Evolutionary conservation across 495 filamentous ascomycete genomes (phyloP).

Genomic region (Penicillium desertorum): DNA sequence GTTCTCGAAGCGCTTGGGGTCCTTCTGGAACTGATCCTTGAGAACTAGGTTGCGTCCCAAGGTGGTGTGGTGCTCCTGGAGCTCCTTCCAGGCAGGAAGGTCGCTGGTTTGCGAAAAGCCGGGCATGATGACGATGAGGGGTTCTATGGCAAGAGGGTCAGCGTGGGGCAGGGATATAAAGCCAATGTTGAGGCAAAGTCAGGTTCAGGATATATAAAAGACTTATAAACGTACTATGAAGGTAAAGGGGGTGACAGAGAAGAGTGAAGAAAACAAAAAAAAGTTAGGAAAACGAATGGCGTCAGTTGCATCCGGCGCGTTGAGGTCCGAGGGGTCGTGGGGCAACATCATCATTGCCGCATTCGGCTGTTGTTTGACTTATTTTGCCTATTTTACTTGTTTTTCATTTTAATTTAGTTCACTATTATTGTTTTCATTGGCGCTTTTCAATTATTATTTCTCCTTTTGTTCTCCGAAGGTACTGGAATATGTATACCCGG

Average conservation of each 20-base stretch:
- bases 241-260: conserved; percentile 15
- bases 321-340: conserved; percentile 46
- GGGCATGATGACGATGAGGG: conserved; percentile 44
- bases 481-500: background rate
- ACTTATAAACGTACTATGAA: conserved; percentile 15
- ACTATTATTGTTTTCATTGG: background rate
- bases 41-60: conserved; percentile 86
- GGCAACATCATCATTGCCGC: conserved; percentile 38
- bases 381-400: background rate
- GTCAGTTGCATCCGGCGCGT: conserved; percentile 39
- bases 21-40: conserved; percentile 87
- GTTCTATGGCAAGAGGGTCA: conserved; percentile 28
- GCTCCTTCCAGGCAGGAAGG: conserved; percentile 78
- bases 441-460: background rate
- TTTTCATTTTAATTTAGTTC: too few relatives aligned
- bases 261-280: conserved; percentile 14
- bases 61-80: conserved; percentile 81
- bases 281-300: conserved; percentile 26
- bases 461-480: background rate
- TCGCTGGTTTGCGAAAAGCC: conserved; percentile 74
- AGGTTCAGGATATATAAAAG: conserved; percentile 4
- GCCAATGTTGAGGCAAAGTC: background rate
- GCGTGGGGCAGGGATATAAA: conserved; percentile 34
- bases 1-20: conserved; percentile 86
- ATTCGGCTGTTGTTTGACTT: conserved; percentile 16